A percentile compares a stretch with the other conserved stretches of the same genome.
Evolutionary conservation across 2,329 filamentous ascomycete species (phyloP).

Genomic region (Neopestalotiopsis clavispora): DNA sequence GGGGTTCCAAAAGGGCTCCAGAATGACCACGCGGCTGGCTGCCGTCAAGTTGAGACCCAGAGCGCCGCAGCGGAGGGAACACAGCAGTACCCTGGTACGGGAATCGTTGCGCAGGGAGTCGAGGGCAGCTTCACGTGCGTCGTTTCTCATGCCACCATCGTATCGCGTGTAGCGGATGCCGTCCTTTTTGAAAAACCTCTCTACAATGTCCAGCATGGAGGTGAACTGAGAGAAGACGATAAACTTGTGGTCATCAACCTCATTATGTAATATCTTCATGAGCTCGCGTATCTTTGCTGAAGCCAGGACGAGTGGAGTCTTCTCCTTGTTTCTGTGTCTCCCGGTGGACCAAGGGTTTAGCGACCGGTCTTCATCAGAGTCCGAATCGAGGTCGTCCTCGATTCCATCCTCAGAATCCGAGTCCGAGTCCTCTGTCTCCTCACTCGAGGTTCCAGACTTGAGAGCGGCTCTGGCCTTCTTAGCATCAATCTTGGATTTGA

Average conservation of each 20-base stretch:
- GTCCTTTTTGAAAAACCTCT: slow-evolving; percentile 82
- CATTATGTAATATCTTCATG: slow-evolving; percentile 77
- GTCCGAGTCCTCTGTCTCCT: slow-evolving; percentile 30
- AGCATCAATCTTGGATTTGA: slow-evolving; percentile 28
- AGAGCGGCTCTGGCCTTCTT: slow-evolving; percentile 23
- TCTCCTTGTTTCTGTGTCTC: slow-evolving; percentile 44
- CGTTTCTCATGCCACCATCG: slow-evolving; percentile 94
- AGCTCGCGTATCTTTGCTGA: slow-evolving; percentile 94
- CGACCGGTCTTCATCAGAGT: slow-evolving; percentile 45
- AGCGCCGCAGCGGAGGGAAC: slow-evolving; percentile 91
- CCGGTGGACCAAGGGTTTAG: slow-evolving; percentile 28
- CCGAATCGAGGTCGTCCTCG: slow-evolving; percentile 44
- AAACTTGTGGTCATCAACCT: slow-evolving; percentile 86
- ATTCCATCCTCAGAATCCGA: slow-evolving; percentile 37
- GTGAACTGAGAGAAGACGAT: slow-evolving; percentile 99
- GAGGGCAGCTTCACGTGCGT: slow-evolving; percentile 86
- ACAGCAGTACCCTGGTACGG: slow-evolving; percentile 81
- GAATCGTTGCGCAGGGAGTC: slow-evolving; percentile 76
- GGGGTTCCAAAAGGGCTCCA: slow-evolving; percentile 99
- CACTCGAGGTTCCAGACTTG: slow-evolving; percentile 26
- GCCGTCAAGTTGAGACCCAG: slow-evolving; percentile 93
- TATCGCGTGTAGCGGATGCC: slow-evolving; percentile 85
- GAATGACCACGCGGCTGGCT: slow-evolving; percentile 88
- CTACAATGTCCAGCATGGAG: slow-evolving; percentile 94
- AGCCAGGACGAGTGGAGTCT: slow-evolving; percentile 59